phyloP scores from a whole-genome alignment of 2,329 filamentous ascomycete species.

The Cladosporium sp. region DNA sequence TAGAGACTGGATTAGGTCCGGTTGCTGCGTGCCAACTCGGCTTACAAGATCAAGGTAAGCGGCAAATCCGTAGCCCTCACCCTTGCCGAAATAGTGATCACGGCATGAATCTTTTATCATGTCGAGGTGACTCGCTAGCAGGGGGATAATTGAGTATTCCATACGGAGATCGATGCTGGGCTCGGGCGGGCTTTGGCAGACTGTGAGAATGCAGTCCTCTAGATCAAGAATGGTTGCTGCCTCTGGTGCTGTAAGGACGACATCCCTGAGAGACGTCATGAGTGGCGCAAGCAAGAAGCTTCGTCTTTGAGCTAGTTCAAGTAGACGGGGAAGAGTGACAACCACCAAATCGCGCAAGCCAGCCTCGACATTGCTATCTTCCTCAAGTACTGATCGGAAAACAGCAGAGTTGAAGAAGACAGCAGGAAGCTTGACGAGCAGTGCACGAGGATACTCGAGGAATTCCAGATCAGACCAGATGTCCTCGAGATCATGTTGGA shows the following conservation, averaged over 20 bases:
- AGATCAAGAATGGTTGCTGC: slow-evolving; percentile 33
- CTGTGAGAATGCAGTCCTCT: slow-evolving; percentile 37
- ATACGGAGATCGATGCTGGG: slow-evolving; percentile 43
- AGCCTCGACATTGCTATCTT: background rate
- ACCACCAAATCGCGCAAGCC: slow-evolving; percentile 2
- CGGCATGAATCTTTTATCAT: slow-evolving; percentile 31
- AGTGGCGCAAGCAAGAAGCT: slow-evolving; percentile 30
- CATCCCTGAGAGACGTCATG: slow-evolving; percentile 22
- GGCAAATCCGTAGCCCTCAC: slow-evolving; percentile 42
- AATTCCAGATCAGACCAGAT: slow-evolving; percentile 48
- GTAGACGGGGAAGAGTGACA: slow-evolving; percentile 16
- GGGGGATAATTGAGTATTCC: slow-evolving; percentile 37
- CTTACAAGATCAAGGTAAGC: slow-evolving; percentile 43
- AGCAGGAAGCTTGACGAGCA: slow-evolving; percentile 34
- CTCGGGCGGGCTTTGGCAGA: slow-evolving; percentile 38
- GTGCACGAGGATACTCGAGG: slow-evolving; percentile 42
- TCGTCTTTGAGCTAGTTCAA: slow-evolving; percentile 23
- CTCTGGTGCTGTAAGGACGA: slow-evolving; percentile 23
- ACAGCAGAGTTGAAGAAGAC: slow-evolving; percentile 34
- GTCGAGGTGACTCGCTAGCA: slow-evolving; percentile 27
- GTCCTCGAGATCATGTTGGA: slow-evolving; percentile 23
- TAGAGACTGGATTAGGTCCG: slow-evolving; percentile 24
- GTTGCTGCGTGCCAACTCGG: slow-evolving; percentile 29
- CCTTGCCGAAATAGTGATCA: slow-evolving; percentile 41
- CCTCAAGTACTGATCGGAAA: slow-evolving; percentile 15